Base-by-base conservation (phyloP, 2,329 filamentous ascomycete species). In the Hirsutella thompsonii region DNA sequence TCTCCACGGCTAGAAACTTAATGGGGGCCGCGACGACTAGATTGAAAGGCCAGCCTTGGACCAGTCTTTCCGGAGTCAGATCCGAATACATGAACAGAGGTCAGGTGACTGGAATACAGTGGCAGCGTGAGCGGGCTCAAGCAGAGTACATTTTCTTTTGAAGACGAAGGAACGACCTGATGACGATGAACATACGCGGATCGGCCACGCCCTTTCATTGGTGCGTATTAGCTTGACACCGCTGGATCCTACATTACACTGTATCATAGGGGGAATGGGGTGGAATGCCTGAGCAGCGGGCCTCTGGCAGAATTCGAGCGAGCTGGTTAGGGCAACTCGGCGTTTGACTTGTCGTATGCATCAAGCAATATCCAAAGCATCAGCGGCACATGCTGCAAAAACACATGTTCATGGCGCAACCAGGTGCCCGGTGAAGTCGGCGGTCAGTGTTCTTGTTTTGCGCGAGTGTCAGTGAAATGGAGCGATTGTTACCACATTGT, bases 1-100 rank as follows among this genome's bases (percentile, higher is more conserved):
- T 52, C 59, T 39, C 52, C 61, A 4, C 52, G 50, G 19, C 39
- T 57, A 37, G 59, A 63, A 43, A 51, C 52, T 53, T 62, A 49
- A 56, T 43, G 33, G 16, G 14, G 32, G 32, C 11, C 14, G 18
- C 11, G 14, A 8, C 32, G 32, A 30, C 28, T 33, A 33, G 32
- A 14, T 16, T 5, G 14, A 18, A 13, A 3, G 30, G 18, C 34
- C 3, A 13, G 4, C 5, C 5, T 10, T 3, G 23, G 23, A 11
- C 23, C 11, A n/a, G 23, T 11, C 23, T 26, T 6, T 26, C 11
- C 11, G 11, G 6, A 6, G 11, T 26, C 6, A 26, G 23, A 6
- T 26, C 6, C 6, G 11, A 11, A 26, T 26, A 26, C 23, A 26
- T 26, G 23, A 11, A 26, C 6, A n/a, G 18, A 34, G 32, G 32